Percentiles rank a stretch among this genome's conserved stretches.
Conservation (phyloP, 2,329 filamentous ascomycete species). For the Dactylellina haptotyla region DNA sequence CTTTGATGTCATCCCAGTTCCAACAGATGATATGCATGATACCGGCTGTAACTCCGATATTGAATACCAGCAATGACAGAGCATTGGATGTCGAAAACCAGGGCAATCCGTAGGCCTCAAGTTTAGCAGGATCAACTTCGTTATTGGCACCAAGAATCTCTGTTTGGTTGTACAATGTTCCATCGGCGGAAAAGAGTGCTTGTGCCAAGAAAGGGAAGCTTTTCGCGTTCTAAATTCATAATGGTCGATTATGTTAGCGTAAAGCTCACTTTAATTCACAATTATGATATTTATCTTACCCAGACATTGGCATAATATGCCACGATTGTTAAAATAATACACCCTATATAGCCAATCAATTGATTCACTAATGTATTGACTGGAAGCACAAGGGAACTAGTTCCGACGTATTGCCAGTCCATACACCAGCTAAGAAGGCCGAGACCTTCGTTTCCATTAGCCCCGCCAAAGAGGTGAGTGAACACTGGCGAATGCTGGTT, state of each 20-base stretch:
- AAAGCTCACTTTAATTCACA: background rate
- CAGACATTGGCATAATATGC: constrained; percentile 64
- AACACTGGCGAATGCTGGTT: constrained; percentile 63
- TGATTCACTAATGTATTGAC: constrained; percentile 62
- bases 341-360: constrained; percentile 61
- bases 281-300: constrained; percentile 34
- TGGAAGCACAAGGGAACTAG: constrained; percentile 61
- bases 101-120: constrained; percentile 62
- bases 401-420: constrained; percentile 64
- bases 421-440: constrained; percentile 63
- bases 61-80: constrained; percentile 63
- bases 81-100: constrained; percentile 63
- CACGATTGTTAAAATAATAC: constrained; percentile 61
- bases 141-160: constrained; percentile 62
- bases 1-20: constrained; percentile 62
- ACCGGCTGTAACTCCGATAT: constrained; percentile 65
- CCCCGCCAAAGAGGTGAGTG: constrained; percentile 67
- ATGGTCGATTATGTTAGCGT: background rate
- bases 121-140: constrained; percentile 60
- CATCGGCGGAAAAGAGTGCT: constrained; percentile 61
- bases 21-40: constrained; percentile 64
- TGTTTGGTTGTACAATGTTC: constrained; percentile 63
- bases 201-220: constrained; percentile 64
- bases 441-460: constrained; percentile 64
- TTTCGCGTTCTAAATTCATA: constrained; percentile 57